Conservation (phyloP, 768 basidiomycete species). For the Fistulinella prunicolor region DNA sequence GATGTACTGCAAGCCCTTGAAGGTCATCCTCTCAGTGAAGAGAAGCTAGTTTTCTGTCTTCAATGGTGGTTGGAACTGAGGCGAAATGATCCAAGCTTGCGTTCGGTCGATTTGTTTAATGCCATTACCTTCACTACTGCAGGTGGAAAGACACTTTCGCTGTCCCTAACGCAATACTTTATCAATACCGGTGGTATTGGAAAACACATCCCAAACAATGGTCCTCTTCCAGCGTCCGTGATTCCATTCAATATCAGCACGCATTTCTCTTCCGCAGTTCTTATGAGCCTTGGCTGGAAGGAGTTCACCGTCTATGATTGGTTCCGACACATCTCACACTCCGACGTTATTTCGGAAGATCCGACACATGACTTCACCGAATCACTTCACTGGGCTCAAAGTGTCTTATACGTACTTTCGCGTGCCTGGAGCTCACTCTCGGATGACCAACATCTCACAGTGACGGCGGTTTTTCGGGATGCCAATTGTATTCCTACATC, state of each 20-base stretch:
- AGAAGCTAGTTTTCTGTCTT: conserved; percentile 7
- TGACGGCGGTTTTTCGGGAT: conserved; percentile 16
- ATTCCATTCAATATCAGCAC: conserved; percentile 46
- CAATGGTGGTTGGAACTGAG: not conserved
- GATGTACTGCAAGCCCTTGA: conserved; percentile 2
- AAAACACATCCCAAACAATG: conserved; percentile 61
- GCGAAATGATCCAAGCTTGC: not conserved
- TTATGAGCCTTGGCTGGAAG: conserved; percentile 67
- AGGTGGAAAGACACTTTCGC: conserved; percentile 53
- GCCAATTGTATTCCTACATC: conserved; percentile 48
- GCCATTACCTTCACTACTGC: conserved; percentile 40
- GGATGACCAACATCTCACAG: conserved; percentile 34
- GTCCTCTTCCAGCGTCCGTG: conserved; percentile 72
- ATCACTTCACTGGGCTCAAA: conserved; percentile 75
- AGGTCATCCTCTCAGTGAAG: conserved; percentile 2
- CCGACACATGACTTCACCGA: conserved; percentile 60
- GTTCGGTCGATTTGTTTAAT: not conserved
- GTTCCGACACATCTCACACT: conserved; percentile 66
- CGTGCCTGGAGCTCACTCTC: conserved; percentile 68
- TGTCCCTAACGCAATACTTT: conserved; percentile 63
- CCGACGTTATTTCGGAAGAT: too few relatives aligned
- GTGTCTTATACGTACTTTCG: conserved; percentile 58
- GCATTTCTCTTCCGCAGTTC: conserved; percentile 46
- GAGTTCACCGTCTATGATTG: conserved; percentile 73
- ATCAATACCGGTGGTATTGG: conserved; percentile 47